A percentile compares a stretch with the other conserved stretches of the same genome.
Conservation (phyloP, 1,139 yeast species). For the Nakaseomyces uthaithaninus region DNA sequence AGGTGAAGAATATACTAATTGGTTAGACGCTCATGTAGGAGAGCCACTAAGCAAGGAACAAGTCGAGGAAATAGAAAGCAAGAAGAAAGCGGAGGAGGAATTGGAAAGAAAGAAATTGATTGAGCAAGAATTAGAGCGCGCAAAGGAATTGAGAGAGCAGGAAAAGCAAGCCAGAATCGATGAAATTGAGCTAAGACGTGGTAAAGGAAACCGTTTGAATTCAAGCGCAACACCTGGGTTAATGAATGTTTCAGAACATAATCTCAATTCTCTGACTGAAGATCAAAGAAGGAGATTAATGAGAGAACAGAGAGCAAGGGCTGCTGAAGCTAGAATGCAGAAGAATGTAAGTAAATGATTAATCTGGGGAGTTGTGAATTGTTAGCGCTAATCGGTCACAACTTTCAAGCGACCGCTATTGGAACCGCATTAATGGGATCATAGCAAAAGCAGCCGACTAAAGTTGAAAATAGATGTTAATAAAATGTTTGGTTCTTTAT, state of each 20-base stretch:
- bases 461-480: neutral
- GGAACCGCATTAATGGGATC: neutral
- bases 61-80: conserved; percentile 38
- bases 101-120: conserved; percentile 29
- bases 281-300: conserved; percentile 70
- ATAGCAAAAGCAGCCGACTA: no score
- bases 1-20: conserved; percentile 64
- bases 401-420: neutral
- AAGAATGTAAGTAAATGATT: conserved; percentile 2
- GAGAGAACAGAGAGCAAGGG: conserved; percentile 93
- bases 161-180: conserved; percentile 19
- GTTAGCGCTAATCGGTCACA: neutral
- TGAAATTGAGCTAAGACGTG: conserved; percentile 13
- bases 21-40: conserved; percentile 64
- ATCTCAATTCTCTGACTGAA: conserved; percentile 40
- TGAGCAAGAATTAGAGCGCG: conserved; percentile 30
- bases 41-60: conserved; percentile 57
- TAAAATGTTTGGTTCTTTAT: conserved; percentile 6
- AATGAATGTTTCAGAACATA: conserved; percentile 19
- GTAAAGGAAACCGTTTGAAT: conserved; percentile 26
- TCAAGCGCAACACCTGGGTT: conserved; percentile 18
- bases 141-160: conserved; percentile 23
- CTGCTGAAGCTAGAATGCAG: conserved; percentile 80
- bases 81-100: conserved; percentile 38
- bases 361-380: neutral